These are phyloP conservation scores for Candida coleopterorum DNA, from an alignment of 805 yeast genomes.

Conservation along the genomic window DNA sequence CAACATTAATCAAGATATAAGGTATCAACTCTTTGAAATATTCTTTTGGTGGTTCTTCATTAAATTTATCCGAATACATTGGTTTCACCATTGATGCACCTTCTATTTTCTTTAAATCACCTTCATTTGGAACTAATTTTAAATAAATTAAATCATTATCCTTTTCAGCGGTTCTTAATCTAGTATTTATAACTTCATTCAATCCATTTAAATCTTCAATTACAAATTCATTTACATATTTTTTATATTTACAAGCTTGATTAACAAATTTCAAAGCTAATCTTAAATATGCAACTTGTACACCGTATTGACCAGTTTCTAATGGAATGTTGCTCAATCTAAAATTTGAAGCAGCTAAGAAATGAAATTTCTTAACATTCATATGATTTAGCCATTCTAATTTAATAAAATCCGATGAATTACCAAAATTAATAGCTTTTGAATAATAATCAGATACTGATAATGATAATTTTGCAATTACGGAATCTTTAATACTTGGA, in stretches of 20 bases:
- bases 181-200: conserved; percentile 36
- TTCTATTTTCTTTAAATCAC: conserved; percentile 36
- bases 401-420: conserved; percentile 43
- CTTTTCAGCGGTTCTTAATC: conserved; percentile 53
- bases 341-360: conserved; percentile 65
- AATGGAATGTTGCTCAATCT: conserved; percentile 52
- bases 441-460: conserved; percentile 59
- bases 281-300: conserved; percentile 57
- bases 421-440: conserved; percentile 33
- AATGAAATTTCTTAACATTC: conserved; percentile 57
- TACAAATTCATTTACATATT: conserved; percentile 40
- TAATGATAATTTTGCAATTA: conserved; percentile 59
- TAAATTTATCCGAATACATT: conserved; percentile 16
- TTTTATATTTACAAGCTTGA: conserved; percentile 35
- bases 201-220: conserved; percentile 53
- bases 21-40: conserved; percentile 68
- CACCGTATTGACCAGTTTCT: conserved; percentile 56
- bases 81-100: conserved; percentile 57
- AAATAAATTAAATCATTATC: conserved; percentile 81
- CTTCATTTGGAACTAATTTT: conserved; percentile 51
- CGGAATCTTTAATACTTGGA: conserved; percentile 48
- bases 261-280: conserved; percentile 36
- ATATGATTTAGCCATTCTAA: conserved; percentile 65
- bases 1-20: conserved; percentile 55
- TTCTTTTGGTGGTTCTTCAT: conserved; percentile 16